Evolutionary conservation across 345 rosid genomes (phyloP).

Genomic region (Excoecaria cochinchinensis): DNA sequence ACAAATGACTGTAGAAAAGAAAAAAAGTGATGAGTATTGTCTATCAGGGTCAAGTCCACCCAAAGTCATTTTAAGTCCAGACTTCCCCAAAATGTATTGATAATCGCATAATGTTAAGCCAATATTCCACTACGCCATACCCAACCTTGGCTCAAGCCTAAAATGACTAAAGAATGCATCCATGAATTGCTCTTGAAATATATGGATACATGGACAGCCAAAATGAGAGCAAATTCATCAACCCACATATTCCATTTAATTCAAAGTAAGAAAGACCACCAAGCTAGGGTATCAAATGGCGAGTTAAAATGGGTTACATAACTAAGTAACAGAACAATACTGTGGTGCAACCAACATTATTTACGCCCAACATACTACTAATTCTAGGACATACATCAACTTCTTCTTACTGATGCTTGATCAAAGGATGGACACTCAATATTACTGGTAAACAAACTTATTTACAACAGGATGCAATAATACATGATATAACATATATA

Average conservation of each 20-base stretch:
- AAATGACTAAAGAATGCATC: background rate
- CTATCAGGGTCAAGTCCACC: background rate
- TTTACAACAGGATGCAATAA: background rate
- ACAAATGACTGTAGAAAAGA: background rate
- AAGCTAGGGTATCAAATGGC: too few relatives aligned
- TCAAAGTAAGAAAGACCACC: too few relatives aligned
- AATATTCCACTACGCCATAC: background rate
- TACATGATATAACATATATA: background rate
- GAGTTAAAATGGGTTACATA: too few relatives aligned
- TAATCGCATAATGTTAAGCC: background rate
- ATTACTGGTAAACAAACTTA: background rate
- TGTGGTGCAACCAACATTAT: background rate
- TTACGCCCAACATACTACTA: background rate
- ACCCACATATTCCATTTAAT: background rate
- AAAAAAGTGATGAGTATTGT: background rate
- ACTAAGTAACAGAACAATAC: background rate
- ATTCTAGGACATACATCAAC: background rate
- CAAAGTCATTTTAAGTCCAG: background rate
- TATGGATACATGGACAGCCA: background rate
- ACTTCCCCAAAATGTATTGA: background rate
- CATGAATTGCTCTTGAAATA: background rate
- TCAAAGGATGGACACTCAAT: background rate
- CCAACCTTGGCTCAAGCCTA: background rate
- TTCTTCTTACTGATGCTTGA: background rate
- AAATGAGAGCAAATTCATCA: background rate